Percentiles rank a stretch among this genome's conserved stretches.
Conservation (phyloP, 2,329 filamentous ascomycete genomes). For the Cordyceps fumosorosea region DNA sequence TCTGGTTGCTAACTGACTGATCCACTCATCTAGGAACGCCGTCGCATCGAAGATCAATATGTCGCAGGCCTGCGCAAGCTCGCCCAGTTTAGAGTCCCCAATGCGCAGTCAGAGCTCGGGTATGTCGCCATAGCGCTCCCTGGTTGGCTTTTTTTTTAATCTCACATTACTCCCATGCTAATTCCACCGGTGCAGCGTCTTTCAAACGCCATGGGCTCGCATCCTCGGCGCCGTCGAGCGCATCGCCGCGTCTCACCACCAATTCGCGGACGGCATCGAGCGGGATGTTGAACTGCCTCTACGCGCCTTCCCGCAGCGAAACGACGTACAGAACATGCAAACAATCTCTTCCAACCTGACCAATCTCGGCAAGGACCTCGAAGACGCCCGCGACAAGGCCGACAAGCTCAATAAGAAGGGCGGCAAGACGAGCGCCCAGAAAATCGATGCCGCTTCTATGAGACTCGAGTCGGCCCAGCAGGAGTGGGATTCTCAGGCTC, state of each 20-base stretch:
- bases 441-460: conserved; percentile 66
- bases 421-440: conserved; percentile 65
- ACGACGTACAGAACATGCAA: conserved; percentile 74
- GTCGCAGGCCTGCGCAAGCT: conserved; percentile 76
- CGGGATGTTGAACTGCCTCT: conserved; percentile 81
- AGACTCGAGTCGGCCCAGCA: conserved; percentile 71
- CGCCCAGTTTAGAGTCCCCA: conserved; percentile 64
- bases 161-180: background rate
- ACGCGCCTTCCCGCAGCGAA: conserved; percentile 64
- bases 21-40: conserved; percentile 63
- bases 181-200: conserved; percentile 55
- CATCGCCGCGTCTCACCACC: conserved; percentile 76
- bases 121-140: conserved; percentile 38
- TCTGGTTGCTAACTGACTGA: background rate
- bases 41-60: conserved; percentile 86
- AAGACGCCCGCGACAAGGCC: conserved; percentile 75
- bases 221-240: conserved; percentile 74
- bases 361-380: conserved; percentile 76
- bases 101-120: conserved; percentile 78
- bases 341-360: conserved; percentile 76
- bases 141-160: background rate
- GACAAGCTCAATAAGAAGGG: conserved; percentile 80
- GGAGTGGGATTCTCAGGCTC: conserved; percentile 91
- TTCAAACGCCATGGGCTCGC: conserved; percentile 83
- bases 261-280: conserved; percentile 75